Conservation (phyloP, 2,329 filamentous ascomycete genomes). For the Colletotrichum incanum region DNA sequence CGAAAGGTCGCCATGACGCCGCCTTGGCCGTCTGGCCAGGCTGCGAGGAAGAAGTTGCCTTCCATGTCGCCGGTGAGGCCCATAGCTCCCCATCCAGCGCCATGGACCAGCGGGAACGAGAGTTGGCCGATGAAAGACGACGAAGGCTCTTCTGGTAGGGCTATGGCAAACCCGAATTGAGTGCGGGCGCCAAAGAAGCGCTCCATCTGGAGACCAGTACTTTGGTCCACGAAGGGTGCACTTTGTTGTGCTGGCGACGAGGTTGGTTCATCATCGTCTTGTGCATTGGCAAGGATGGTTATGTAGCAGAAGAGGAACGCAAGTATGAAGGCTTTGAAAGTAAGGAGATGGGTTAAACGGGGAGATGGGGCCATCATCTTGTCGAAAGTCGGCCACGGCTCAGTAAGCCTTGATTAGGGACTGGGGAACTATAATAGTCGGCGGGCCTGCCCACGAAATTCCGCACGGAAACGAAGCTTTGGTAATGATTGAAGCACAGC, state of each 20-base stretch:
- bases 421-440: constrained; percentile 17
- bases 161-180: constrained; percentile 59
- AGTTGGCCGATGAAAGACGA: constrained; percentile 65
- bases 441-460: constrained; percentile 18
- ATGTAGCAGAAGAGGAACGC: constrained; percentile 13
- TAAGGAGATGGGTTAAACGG: neutral
- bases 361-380: neutral
- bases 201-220: constrained; percentile 54
- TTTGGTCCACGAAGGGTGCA: constrained; percentile 51
- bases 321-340: neutral
- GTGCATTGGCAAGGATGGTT: constrained; percentile 7
- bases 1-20: constrained; percentile 60
- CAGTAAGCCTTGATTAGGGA: neutral
- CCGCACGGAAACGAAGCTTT: neutral
- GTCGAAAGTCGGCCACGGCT: neutral
- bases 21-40: constrained; percentile 59
- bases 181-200: constrained; percentile 57
- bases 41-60: constrained; percentile 60
- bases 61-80: constrained; percentile 62
- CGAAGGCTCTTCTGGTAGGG: constrained; percentile 53
- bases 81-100: constrained; percentile 62
- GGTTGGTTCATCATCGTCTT: constrained; percentile 30
- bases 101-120: constrained; percentile 56
- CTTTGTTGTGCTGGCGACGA: constrained; percentile 41
- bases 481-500: neutral